Evolutionary conservation across 1,284 basidiomycete species (phyloP).

Genomic region (Mycosarcoma maydis): DNA sequence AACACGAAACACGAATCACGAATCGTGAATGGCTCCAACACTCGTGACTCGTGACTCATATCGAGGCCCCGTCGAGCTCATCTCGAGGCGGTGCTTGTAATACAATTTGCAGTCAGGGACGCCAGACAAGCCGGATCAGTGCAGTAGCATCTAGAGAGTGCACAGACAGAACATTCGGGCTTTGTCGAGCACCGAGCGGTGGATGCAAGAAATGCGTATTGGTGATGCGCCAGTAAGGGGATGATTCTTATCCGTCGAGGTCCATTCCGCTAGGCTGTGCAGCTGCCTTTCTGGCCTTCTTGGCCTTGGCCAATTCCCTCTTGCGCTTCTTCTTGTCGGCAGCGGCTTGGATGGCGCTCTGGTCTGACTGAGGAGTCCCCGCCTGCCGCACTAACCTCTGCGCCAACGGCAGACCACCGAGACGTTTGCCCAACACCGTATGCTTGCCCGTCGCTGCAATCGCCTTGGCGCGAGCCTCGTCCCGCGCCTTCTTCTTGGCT

Average conservation of each 20-base stretch:
- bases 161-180: too few relatives aligned
- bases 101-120: too few relatives aligned
- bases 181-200: too few relatives aligned
- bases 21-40: too few relatives aligned
- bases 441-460: slow-evolving; percentile 37
- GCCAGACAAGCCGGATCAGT: too few relatives aligned
- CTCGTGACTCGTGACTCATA: too few relatives aligned
- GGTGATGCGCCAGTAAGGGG: not conserved
- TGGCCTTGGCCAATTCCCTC: slow-evolving; percentile 29
- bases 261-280: slow-evolving; percentile 22
- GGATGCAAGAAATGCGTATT: not conserved
- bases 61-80: too few relatives aligned
- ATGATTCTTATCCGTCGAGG: slow-evolving; percentile 22
- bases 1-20: too few relatives aligned
- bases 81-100: too few relatives aligned
- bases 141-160: too few relatives aligned
- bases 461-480: slow-evolving; percentile 29
- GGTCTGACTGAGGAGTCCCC: slow-evolving; percentile 43
- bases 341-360: slow-evolving; percentile 25
- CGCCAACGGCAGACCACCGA: slow-evolving; percentile 39
- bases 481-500: slow-evolving; percentile 42
- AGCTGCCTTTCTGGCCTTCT: slow-evolving; percentile 15
- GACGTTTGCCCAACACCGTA: slow-evolving; percentile 35
- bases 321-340: slow-evolving; percentile 47
- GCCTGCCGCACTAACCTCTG: slow-evolving; percentile 43